These are phyloP conservation scores for Plenodomus tracheiphilus DNA, from an alignment of 2,329 filamentous ascomycete genomes.

Conservation along the genomic window DNA sequence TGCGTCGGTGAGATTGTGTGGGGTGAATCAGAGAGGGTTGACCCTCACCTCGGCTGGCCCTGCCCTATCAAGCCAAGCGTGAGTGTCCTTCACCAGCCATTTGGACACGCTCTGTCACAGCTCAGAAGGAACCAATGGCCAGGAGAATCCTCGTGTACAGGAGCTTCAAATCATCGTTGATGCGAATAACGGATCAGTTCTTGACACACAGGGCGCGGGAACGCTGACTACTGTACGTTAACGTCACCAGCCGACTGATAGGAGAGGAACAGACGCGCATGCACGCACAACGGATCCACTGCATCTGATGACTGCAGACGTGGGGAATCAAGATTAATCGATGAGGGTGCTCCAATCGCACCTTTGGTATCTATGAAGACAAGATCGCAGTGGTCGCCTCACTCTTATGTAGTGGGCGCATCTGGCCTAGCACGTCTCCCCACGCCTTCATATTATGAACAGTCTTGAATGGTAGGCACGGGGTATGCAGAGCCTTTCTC, in stretches of 20 bases:
- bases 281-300: conserved; percentile 7
- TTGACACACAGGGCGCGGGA: conserved; percentile 3
- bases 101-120: not conserved
- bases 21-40: conserved; percentile 26
- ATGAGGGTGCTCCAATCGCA: conserved; percentile 21
- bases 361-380: conserved; percentile 31
- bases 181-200: not conserved
- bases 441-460: not conserved
- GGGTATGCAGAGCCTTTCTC: not conserved
- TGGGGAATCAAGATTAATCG: conserved; percentile 28
- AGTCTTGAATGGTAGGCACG: conserved; percentile 1
- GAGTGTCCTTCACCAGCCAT: conserved; percentile 2
- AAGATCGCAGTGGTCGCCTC: conserved; percentile 27
- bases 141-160: not conserved
- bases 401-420: conserved; percentile 17
- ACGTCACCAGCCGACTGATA: conserved; percentile 25
- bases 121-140: not conserved
- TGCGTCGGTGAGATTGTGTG: conserved; percentile 31
- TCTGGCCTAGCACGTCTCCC: conserved; percentile 12
- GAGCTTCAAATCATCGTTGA: not conserved
- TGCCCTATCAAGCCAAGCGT: conserved; percentile 22
- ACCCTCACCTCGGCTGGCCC: conserved; percentile 33
- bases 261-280: conserved; percentile 15
- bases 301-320: conserved; percentile 21
- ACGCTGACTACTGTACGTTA: conserved; percentile 13